phyloP scores from a whole-genome alignment of 371 early-diverging fungal genomes.

The Syncephalastrum contaminatum region DNA sequence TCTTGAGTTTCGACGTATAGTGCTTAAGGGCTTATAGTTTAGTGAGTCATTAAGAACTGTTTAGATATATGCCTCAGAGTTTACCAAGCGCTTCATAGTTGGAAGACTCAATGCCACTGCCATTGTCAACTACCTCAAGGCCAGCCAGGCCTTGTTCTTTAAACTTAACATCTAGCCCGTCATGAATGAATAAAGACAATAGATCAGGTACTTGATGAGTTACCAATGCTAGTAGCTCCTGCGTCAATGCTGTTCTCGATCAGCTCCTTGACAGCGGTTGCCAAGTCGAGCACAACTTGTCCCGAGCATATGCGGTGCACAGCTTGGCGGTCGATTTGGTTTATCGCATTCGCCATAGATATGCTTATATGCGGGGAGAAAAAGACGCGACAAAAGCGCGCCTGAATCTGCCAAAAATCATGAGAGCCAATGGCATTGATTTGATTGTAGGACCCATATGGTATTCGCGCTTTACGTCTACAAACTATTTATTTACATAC shows the following conservation, averaged over 20 bases:
- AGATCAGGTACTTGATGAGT: background rate
- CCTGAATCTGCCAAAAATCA: no score
- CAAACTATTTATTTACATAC: no score
- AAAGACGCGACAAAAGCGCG: no score
- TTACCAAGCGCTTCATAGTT: conserved; percentile 70
- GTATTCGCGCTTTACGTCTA: no score
- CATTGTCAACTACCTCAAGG: conserved; percentile 86
- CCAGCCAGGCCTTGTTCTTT: conserved; percentile 76
- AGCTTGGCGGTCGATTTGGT: conserved; percentile 36
- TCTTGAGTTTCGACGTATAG: conserved; percentile 77
- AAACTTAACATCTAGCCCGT: conserved; percentile 74
- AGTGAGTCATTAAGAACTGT: background rate
- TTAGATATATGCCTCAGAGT: background rate
- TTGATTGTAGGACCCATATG: no score
- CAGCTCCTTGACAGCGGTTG: conserved; percentile 91
- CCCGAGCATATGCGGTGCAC: conserved; percentile 85
- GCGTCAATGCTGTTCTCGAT: conserved; percentile 98
- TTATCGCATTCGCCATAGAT: no score
- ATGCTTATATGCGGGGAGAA: no score
- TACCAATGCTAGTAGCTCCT: conserved; percentile 80
- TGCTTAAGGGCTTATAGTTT: conserved; percentile 59
- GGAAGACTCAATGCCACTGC: conserved; percentile 69
- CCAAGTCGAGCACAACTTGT: conserved; percentile 89
- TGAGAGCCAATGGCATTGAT: no score
- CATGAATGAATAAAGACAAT: background rate